These are phyloP conservation scores for Ricinus communis DNA, from an alignment of 345 rosid species.

Conservation along the genomic window DNA sequence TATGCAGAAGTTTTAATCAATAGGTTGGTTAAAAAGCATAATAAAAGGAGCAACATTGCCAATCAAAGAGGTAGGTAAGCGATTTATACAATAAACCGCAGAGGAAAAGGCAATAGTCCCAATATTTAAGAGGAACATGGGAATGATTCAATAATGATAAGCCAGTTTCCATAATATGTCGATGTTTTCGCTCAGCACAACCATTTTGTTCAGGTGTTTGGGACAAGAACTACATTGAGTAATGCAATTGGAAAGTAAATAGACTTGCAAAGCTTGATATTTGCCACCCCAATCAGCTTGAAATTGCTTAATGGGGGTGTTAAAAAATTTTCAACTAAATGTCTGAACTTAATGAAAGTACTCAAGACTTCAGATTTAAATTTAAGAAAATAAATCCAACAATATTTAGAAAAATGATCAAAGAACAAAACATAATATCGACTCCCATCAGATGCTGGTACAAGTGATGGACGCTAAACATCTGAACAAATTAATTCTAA, in stretches of 20 bases:
- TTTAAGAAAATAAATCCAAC: not conserved
- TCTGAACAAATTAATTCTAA: not conserved
- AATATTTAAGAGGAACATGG: not conserved
- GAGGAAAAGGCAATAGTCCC: not conserved
- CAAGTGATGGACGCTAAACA: not conserved
- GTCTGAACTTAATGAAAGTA: not conserved
- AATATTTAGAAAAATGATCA: not conserved
- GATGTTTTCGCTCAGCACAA: not conserved
- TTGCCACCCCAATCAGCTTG: not conserved
- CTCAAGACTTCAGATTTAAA: not conserved
- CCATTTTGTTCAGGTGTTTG: not conserved
- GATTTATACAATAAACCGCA: not conserved
- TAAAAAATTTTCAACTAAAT: not conserved
- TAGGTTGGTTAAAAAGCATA: not conserved
- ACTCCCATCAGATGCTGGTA: not conserved
- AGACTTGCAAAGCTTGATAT: not conserved
- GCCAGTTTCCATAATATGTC: not conserved
- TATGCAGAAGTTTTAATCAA: no score
- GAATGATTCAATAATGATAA: not conserved
- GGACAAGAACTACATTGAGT: not conserved
- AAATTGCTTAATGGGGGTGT: not conserved
- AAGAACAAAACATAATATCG: not conserved
- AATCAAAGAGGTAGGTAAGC: not conserved
- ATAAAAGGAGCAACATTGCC: not conserved
- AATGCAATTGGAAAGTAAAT: not conserved